phyloP scores from a whole-genome alignment of 2,329 filamentous ascomycete species.

The Diaporthe sp. region DNA sequence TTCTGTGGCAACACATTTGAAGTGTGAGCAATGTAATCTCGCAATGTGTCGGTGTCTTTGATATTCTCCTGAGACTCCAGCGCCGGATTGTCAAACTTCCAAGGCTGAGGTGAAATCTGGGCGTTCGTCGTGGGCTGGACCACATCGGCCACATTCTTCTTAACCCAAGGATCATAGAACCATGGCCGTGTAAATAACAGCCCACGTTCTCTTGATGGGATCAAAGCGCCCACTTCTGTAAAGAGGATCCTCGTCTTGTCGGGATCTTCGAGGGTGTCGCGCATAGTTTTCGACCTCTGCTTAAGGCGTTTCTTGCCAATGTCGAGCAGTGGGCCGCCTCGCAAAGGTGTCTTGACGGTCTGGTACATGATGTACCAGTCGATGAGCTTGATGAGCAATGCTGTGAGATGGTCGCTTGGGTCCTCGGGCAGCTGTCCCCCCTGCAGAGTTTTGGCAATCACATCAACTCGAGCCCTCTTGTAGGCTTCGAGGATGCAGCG shows the following conservation, averaged over 20 bases:
- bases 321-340: not conserved
- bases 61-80: not conserved
- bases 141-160: not conserved
- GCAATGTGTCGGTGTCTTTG: not conserved
- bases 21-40: not conserved
- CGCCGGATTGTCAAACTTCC: not conserved
- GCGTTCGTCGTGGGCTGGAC: not conserved
- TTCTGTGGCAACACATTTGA: not conserved
- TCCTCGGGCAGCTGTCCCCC: not conserved
- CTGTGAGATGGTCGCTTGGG: not conserved
- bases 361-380: not conserved
- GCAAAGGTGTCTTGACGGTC: not conserved
- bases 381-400: not conserved
- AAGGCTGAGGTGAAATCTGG: not conserved
- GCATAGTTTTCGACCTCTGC: not conserved
- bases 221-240: not conserved
- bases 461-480: not conserved
- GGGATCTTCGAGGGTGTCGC: not conserved
- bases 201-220: not conserved
- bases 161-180: not conserved
- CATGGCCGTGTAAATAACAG: not conserved
- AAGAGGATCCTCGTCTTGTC: not conserved
- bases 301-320: not conserved
- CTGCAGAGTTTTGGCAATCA: not conserved
- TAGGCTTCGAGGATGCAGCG: not conserved